Percentiles rank a stretch among this genome's conserved stretches.
Conservation (phyloP, 176 grass and related monocot species). For the Aegilops tauschii region DNA sequence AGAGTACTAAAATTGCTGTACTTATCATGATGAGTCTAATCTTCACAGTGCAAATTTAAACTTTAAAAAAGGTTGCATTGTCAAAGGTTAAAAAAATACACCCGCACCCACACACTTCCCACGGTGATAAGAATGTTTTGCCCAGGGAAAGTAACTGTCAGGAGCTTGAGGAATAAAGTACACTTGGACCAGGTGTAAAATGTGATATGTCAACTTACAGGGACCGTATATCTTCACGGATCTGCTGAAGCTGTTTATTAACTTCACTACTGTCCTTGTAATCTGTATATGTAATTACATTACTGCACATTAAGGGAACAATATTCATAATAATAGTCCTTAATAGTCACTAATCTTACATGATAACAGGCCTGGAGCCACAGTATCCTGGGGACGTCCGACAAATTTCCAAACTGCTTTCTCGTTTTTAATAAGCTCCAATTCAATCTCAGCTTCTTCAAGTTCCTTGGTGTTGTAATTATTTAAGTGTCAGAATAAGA, state of each 20-base stretch:
- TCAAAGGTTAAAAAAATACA: conserved; percentile 20
- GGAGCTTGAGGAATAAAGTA: not conserved
- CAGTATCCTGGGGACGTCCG: conserved; percentile 20
- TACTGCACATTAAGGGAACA: conserved; percentile 26
- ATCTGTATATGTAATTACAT: conserved; percentile 55
- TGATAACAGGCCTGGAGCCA: conserved; percentile 36
- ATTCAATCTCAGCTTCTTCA: conserved; percentile 95
- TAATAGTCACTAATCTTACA: conserved; percentile 31
- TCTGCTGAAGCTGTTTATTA: conserved; percentile 67
- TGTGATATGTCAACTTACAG: conserved; percentile 63
- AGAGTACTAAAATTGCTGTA: not conserved
- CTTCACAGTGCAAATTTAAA: not conserved
- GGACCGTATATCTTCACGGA: conserved; percentile 62
- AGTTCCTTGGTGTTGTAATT: conserved; percentile 64
- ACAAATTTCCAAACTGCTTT: conserved; percentile 41
- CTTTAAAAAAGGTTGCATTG: conserved; percentile 8
- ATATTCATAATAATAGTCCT: not conserved
- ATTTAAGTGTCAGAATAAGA: conserved; percentile 34
- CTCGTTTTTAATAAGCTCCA: conserved; percentile 81
- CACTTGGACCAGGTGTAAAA: conserved; percentile 7
- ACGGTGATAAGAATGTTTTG: not conserved
- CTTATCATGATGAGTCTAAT: not conserved
- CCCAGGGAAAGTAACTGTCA: not conserved
- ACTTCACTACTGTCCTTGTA: conserved; percentile 49
- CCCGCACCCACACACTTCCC: not conserved